These are phyloP conservation scores for Elongisporangium anandrum DNA, from an alignment of 352 stramenopile species.

Conservation along the genomic window DNA sequence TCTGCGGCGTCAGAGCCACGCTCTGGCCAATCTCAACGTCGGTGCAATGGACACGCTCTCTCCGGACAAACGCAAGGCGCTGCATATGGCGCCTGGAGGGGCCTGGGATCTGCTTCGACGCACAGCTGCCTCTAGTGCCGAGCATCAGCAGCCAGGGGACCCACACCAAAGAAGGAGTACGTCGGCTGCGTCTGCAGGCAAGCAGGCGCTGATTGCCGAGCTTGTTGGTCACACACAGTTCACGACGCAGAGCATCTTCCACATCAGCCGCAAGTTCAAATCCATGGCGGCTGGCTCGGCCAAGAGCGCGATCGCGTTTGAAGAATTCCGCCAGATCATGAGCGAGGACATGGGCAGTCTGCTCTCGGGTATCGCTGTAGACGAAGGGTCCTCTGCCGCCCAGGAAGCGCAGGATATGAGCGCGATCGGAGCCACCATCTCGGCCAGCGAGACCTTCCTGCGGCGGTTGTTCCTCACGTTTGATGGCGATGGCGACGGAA, in stretches of 20 bases:
- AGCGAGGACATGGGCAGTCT: constrained; percentile 23
- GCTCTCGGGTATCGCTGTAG: constrained; percentile 17
- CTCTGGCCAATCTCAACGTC: constrained; percentile 27
- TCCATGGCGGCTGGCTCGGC: constrained; percentile 20
- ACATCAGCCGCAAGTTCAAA: constrained; percentile 51
- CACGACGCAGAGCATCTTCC: constrained; percentile 38
- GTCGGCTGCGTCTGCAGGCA: constrained; percentile 8
- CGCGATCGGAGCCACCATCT: constrained; percentile 37
- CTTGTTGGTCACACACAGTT: constrained; percentile 34
- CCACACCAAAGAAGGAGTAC: background rate
- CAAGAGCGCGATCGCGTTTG: constrained; percentile 34
- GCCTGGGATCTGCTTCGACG: constrained; percentile 17
- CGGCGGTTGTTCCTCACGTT: constrained; percentile 35
- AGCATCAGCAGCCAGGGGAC: background rate
- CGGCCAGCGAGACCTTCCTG: constrained; percentile 37
- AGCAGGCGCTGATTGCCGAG: constrained; percentile 45
- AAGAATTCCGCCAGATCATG: constrained; percentile 37
- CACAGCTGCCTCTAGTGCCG: background rate
- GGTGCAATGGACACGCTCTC: constrained; percentile 3
- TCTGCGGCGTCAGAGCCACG: constrained; percentile 21
- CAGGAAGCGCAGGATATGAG: constrained; percentile 14
- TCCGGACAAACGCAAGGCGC: constrained; percentile 9
- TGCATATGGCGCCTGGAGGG: constrained; percentile 11
- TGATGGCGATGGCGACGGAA: constrained; percentile 35
- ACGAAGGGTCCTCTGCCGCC: background rate